Evolutionary conservation across 2,329 filamentous ascomycete genomes (phyloP), one percentile per base, ranked within the genome.

Genomic region (Gliomastix tumulicola): DNA sequence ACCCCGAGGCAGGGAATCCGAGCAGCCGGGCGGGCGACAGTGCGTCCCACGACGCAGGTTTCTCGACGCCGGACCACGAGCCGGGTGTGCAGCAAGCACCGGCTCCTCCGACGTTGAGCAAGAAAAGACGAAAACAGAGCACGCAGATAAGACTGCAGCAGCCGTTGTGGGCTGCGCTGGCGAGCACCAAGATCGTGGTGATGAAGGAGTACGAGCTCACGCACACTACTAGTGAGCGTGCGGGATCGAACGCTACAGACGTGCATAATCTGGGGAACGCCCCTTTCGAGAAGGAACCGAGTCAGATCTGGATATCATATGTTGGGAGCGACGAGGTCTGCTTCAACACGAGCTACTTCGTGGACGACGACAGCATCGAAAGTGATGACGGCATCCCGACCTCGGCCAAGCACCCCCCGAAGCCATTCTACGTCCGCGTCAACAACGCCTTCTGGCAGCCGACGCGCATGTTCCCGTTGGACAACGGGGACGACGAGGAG

Each of bases 181-280:
- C 89, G 35, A 95, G 88, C 64, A 95, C 89, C 54, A 96, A 96
- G 71, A 89, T 96, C 56, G 90, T 92, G 50, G 88, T 95, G 63
- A 82, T 94, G 54, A 92, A 94, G 65, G 89, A 88, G 61, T 86
- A 87, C 49, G 84, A 88, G 62, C 76, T 94, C 56, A 90, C 85
- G 46, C 80, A 85, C 56, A 79, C 82, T 40, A 75, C 82, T 41
- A 76, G 77, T 38, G 84, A 88, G 61, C 82, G 80, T 35, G 78
- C 76, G 21, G 82, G 82, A 51, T 80, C 84, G 47, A 82, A 85
- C 54, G 79, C 80, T 49, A 86, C 80, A 53, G 82, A 87, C 52
- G 79, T 83, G 54, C 81, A 87, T 62, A 83, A 86, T 60, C 71
- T 87, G 55, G 82, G 81, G 46, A 85, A 84, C 55, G 81, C 82